A percentile compares a stretch with the other conserved stretches of the same genome.
Conservation (phyloP, 1,284 basidiomycete species). For the Ceratorhiza oryzae-sativae region DNA sequence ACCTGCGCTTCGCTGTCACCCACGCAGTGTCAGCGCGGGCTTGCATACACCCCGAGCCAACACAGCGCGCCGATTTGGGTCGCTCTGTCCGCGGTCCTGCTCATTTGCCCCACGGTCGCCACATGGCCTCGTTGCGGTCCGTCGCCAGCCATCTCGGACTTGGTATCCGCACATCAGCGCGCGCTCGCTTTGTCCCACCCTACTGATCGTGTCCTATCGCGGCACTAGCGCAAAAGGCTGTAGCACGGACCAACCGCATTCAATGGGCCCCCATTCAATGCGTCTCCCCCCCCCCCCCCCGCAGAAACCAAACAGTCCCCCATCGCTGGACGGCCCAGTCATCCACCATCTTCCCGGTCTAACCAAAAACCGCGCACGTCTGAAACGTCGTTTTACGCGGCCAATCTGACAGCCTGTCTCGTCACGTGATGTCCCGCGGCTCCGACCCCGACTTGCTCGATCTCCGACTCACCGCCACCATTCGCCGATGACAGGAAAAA, state of each 20-base stretch:
- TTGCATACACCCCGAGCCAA: too few relatives aligned
- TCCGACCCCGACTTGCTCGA: neutral
- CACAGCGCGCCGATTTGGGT: neutral
- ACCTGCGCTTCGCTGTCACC: neutral
- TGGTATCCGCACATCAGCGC: neutral
- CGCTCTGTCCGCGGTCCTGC: neutral
- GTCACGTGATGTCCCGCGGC: neutral
- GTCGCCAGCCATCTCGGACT: too few relatives aligned
- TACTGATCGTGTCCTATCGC: neutral
- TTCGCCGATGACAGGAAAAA: neutral
- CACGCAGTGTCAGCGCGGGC: neutral
- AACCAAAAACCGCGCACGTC: neutral
- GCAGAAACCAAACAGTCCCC: neutral
- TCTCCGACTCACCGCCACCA: neutral
- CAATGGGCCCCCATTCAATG: too few relatives aligned
- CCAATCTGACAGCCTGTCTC: too few relatives aligned
- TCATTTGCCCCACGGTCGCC: neutral
- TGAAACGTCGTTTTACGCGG: neutral
- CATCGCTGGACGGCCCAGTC: neutral
- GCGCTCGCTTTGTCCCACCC: neutral
- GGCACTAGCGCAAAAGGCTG: neutral
- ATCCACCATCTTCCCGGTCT: neutral
- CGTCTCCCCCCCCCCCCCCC: too few relatives aligned
- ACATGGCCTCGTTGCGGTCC: neutral
- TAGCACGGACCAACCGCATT: too few relatives aligned